Evolutionary conservation across 2,329 filamentous ascomycete genomes (phyloP).

Genomic region (Triangularia verruculosa): DNA sequence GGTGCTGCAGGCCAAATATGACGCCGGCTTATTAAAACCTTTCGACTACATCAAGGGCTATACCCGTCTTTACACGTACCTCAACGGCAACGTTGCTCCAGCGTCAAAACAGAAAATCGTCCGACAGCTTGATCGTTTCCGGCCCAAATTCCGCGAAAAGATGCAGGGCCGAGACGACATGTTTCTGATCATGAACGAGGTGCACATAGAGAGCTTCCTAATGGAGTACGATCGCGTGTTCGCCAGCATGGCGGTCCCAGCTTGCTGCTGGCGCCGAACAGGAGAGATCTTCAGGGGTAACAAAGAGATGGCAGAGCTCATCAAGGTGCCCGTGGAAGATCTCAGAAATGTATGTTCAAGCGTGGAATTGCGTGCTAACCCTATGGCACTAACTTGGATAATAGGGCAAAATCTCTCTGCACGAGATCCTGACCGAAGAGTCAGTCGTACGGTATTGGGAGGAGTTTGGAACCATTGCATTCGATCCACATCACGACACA

Average conservation of each 20-base stretch:
- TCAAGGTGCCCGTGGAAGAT: conserved; percentile 86
- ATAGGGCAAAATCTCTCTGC: conserved; percentile 88
- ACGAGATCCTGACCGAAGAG: conserved; percentile 93
- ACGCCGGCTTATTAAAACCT: conserved; percentile 88
- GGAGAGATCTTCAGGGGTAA: conserved; percentile 97
- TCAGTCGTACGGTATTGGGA: conserved; percentile 98
- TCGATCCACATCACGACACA: conserved; percentile 89
- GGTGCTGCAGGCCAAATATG: conserved; percentile 90
- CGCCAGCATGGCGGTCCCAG: conserved; percentile 97
- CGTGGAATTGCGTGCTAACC: too few relatives aligned
- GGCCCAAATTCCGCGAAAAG: conserved; percentile 93
- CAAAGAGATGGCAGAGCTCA: conserved; percentile 97
- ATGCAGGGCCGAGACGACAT: conserved; percentile 90
- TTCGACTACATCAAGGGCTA: conserved; percentile 99
- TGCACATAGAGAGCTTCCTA: conserved; percentile 96
- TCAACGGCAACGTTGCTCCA: conserved; percentile 82
- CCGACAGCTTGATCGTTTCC: conserved; percentile 85
- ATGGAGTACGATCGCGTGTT: conserved; percentile 99
- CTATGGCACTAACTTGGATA: neutral
- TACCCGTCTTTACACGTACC: conserved; percentile 81
- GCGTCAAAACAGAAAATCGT: conserved; percentile 86
- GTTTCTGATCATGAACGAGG: conserved; percentile 91
- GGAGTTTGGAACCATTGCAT: conserved; percentile 96
- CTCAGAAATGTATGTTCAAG: conserved; percentile 83
- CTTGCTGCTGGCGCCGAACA: conserved; percentile 94